Base-by-base conservation (phyloP, 2,329 filamentous ascomycete species). In the Fusarium musae region DNA sequence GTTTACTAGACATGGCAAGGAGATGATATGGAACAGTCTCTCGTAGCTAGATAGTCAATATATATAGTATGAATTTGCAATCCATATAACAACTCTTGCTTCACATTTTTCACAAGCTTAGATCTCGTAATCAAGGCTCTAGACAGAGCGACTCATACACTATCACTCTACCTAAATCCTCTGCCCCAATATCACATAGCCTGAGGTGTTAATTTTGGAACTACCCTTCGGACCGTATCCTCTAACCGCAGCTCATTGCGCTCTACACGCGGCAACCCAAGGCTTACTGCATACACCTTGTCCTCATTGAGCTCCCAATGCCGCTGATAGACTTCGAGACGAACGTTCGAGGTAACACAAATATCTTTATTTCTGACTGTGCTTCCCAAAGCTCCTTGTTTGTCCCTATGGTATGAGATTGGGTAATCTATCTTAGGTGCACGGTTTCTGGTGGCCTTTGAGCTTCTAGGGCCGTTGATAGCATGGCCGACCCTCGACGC, bases 1-100 rank as follows among this genome's bases (percentile, higher is more conserved):
- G 68, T 77, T 1, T 77, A 77, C 37, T 77, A 69, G 26, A 13
- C 17, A 9, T 6, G 4, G 2, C 19, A 32, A 1, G 7, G 8
- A 9, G 4, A 16, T 11, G 19, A 6, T 3, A 9, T 5, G 1
- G 13, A 9, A 9, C 6, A 9, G 6, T 16, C 28, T 5, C 21
- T 28, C 28, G 12, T 11, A 37, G 13, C 9, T 11, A 16, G 7
- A 28, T 32, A 32, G 32, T 13, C 12, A 32, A 13, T 13, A 32
- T 32, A 13, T 13, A 32, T 13, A 32, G 4, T 32, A 32, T 32
- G 32, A 13, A 32, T 32, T 13, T 32, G 32, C 32, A 32, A 13
- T 32, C 12, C 11, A 32, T 32, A 13, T 12, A 32, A 13, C 32
- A 32, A 13, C 32, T 32, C 32, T 32, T 32, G 32, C 32, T 32